phyloP scores from a whole-genome alignment of 805 yeast species.

The Clavispora santaluciae region DNA sequence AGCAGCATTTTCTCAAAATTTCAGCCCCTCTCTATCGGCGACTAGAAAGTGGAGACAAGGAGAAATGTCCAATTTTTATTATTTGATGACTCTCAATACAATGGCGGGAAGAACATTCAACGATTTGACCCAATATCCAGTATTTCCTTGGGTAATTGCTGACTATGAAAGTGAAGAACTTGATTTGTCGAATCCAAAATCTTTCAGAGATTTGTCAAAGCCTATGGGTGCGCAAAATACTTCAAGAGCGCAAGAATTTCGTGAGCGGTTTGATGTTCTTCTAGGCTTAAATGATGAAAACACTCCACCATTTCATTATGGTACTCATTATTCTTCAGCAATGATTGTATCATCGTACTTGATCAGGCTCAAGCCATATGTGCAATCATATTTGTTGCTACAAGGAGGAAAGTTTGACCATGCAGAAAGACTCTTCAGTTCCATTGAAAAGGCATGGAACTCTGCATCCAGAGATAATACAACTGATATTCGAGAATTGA shows the following conservation, averaged over 20 bases:
- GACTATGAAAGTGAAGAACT: constrained; percentile 70
- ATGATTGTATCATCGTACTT: constrained; percentile 85
- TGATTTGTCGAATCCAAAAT: constrained; percentile 57
- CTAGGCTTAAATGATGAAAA: constrained; percentile 51
- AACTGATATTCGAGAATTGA: constrained; percentile 82
- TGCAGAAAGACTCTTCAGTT: constrained; percentile 75
- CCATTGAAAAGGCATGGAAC: constrained; percentile 72
- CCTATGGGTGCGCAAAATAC: constrained; percentile 88
- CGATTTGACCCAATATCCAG: constrained; percentile 86
- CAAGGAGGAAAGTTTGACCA: constrained; percentile 91
- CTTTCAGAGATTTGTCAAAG: constrained; percentile 71
- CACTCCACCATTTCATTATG: constrained; percentile 83
- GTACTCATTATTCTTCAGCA: constrained; percentile 90
- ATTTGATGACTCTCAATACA: constrained; percentile 73
- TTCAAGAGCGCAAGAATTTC: constrained; percentile 56
- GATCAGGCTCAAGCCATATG: constrained; percentile 75
- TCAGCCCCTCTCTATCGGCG: constrained; percentile 27
- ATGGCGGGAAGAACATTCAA: constrained; percentile 86
- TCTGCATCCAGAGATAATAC: constrained; percentile 77
- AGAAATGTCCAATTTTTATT: constrained; percentile 76
- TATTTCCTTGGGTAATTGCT: constrained; percentile 87
- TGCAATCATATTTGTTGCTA: constrained; percentile 66
- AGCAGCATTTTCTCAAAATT: constrained; percentile 33
- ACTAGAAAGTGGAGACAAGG: constrained; percentile 75
- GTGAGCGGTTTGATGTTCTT: constrained; percentile 69